Percentiles rank a stretch among this genome's conserved stretches.
These are phyloP conservation scores for Euclidium syriacum DNA, from an alignment of 345 rosid genomes.

Conservation along the genomic window DNA sequence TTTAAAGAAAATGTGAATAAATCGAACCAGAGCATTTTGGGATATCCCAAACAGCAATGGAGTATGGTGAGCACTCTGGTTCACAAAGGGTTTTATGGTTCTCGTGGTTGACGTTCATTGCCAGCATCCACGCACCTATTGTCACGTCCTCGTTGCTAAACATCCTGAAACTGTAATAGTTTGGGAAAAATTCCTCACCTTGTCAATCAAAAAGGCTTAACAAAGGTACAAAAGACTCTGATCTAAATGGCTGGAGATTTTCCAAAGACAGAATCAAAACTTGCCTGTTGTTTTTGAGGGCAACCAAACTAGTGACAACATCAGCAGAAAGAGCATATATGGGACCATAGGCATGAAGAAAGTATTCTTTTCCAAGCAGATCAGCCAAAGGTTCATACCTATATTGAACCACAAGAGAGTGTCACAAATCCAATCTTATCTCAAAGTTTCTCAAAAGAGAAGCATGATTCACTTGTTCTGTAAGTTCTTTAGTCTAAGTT, in stretches of 20 bases:
- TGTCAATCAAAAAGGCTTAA: not conserved
- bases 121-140: slow-evolving; percentile 96
- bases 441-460: not conserved
- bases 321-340: slow-evolving; percentile 89
- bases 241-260: not conserved
- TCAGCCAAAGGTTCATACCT: slow-evolving; percentile 81
- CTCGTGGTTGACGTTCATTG: slow-evolving; percentile 94
- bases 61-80: slow-evolving; percentile 61
- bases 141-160: slow-evolving; percentile 96
- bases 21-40: slow-evolving; percentile 90
- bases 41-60: slow-evolving; percentile 89
- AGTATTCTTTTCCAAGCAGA: slow-evolving; percentile 85
- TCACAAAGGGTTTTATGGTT: slow-evolving; percentile 56
- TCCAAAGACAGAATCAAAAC: slow-evolving; percentile 14
- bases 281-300: slow-evolving; percentile 76
- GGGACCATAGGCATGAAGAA: slow-evolving; percentile 94
- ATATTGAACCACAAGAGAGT: slow-evolving; percentile 14
- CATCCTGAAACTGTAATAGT: slow-evolving; percentile 76
- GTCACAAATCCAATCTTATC: not conserved
- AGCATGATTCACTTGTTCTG: not conserved
- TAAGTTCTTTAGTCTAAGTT: not conserved
- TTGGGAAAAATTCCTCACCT: slow-evolving; percentile 6
- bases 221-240: not conserved
- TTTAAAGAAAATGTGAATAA: slow-evolving; percentile 5
- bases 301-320: slow-evolving; percentile 72